Conservation (phyloP, 169 alveolate genomes). For the Eimeria praecox region DNA sequence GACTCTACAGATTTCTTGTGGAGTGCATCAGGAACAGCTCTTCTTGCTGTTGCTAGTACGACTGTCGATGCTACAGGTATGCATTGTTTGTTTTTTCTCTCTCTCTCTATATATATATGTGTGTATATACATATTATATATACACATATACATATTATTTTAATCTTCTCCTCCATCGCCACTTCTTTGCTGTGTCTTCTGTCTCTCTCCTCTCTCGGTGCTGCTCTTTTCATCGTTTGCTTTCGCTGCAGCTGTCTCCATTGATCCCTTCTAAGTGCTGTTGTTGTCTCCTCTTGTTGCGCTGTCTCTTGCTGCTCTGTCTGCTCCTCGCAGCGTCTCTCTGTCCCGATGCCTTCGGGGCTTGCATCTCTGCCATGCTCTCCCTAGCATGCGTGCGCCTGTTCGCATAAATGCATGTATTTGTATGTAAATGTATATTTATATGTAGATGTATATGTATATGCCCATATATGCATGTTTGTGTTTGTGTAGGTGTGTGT, state of each 20-base stretch:
- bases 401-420: background rate
- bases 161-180: background rate
- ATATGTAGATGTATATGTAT: background rate
- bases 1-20: slow-evolving; percentile 78
- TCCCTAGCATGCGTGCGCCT: background rate
- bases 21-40: slow-evolving; percentile 81
- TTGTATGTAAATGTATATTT: background rate
- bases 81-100: background rate
- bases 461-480: background rate
- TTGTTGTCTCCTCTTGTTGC: background rate
- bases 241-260: background rate
- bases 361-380: background rate
- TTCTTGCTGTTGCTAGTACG: slow-evolving; percentile 75
- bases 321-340: background rate
- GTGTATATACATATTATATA: no score
- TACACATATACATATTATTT: no score
- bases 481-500: no score
- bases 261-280: background rate
- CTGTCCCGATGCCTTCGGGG: background rate
- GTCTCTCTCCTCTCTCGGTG: no score
- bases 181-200: background rate
- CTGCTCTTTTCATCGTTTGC: background rate
- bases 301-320: background rate
- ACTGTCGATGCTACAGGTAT: slow-evolving; percentile 81
- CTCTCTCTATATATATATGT: background rate